phyloP scores from a whole-genome alignment of 2,329 filamentous ascomycete species.

The Alternaria longipes region DNA sequence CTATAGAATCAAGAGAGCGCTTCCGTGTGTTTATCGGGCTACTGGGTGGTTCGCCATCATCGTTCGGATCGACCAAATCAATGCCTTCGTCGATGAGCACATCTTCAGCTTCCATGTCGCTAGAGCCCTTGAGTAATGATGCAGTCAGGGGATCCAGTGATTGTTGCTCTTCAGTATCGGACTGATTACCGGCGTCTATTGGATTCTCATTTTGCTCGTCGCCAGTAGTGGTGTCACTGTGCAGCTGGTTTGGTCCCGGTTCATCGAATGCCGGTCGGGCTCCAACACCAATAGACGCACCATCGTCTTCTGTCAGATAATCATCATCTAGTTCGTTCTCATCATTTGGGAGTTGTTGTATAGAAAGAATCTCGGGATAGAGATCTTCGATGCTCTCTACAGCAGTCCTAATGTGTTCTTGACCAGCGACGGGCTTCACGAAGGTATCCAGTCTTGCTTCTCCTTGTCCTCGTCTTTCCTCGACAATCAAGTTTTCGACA shows the following conservation, averaged over 20 bases:
- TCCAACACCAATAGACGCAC: not conserved
- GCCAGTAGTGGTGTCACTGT: constrained; percentile 16
- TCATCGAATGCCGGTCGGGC: not conserved
- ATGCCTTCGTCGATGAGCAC: constrained; percentile 32
- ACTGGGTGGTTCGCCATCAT: constrained; percentile 19
- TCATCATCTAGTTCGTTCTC: not conserved
- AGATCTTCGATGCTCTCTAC: constrained; percentile 88
- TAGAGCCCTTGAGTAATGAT: constrained; percentile 29
- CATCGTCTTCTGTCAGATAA: not conserved
- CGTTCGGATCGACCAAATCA: constrained; percentile 26
- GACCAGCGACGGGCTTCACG: constrained; percentile 63
- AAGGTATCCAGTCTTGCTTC: constrained; percentile 72
- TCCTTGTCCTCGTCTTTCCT: constrained; percentile 66
- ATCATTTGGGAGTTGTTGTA: constrained; percentile 25
- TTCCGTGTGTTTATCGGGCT: constrained; percentile 26
- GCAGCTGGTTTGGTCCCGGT: not conserved
- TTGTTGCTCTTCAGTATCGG: constrained; percentile 33
- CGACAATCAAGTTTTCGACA: constrained; percentile 68
- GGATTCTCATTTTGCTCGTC: constrained; percentile 39
- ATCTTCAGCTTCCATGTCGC: constrained; percentile 11
- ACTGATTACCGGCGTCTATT: constrained; percentile 25
- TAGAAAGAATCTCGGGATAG: constrained; percentile 71
- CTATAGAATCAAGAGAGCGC: constrained; percentile 22
- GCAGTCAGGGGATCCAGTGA: constrained; percentile 44
- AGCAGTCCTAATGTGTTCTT: constrained; percentile 73